Base-by-base conservation (phyloP, 805 yeast genomes). In the Kuraishia floccosa region DNA sequence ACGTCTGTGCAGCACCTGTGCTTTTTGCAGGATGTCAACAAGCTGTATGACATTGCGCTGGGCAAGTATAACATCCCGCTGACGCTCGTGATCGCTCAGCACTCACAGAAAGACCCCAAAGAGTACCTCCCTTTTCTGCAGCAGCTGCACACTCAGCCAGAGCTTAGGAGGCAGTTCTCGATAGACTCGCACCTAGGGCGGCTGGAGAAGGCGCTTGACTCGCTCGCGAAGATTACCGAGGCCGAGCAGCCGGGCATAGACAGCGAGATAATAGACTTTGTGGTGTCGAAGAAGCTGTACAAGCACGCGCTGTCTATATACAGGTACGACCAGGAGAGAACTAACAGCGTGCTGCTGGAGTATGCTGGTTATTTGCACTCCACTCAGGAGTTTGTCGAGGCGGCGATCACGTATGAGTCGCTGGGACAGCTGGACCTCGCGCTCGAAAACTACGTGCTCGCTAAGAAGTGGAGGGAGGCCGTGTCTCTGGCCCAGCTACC, bases 41-140 rank as follows among this genome's bases (percentile, higher is more conserved):
- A 71, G 37, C 64, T 91, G 14, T 91, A 89, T 54, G 67, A 76
- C 29, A 75, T 77, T 13, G 81, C 96, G 0, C 65, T 91, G 35
- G 80, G 93, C 2, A 58, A 81, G 14, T 91, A 91, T 46, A 80
- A 91, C 49, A 76, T 91, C 25, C 76, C 76, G 34, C 60, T 89
- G 44, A 72, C 97, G 0, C 64, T 91, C 35, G 65, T 69, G 9
- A 76, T 91, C 36, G 98, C 98, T 0, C 97, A 93, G 50, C 91
- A 86, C 47, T 86, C 96, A 1, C 97, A 89, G 54, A 87, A 80
- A 65, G 99, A 91, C 57, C 99, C 99, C 16, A 85, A 87, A 46
- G 99, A 91, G 54, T 91, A 91, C 43, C 59, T 91, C 31, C 96
- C 98, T 31, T 91, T 91, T 53, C 64, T 91, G 40, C 94, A 85